Evolutionary conservation across 306 rosid genomes (phyloP).

Genomic region (Pyrus betulifolia): DNA sequence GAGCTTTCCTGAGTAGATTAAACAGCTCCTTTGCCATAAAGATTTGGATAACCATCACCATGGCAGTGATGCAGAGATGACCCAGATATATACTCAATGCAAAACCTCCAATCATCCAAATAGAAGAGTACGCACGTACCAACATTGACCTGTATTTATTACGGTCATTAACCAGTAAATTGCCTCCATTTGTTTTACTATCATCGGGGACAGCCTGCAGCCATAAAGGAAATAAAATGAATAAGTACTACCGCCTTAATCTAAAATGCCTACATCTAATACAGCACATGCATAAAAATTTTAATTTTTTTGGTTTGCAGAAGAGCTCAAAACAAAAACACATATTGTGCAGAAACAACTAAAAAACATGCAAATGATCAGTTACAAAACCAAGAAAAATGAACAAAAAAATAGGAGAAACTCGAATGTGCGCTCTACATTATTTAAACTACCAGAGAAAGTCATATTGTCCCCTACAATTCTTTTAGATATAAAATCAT

Average conservation of each 20-base stretch:
- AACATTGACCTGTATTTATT: slow-evolving; percentile 85
- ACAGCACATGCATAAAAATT: not conserved
- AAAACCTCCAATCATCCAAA: slow-evolving; percentile 99
- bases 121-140: slow-evolving; percentile 75
- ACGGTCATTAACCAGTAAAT: slow-evolving; percentile 71
- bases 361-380: not conserved
- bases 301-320: not conserved
- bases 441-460: not conserved
- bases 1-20: slow-evolving; percentile 82
- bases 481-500: not conserved
- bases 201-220: slow-evolving; percentile 56
- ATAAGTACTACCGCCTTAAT: not conserved
- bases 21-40: slow-evolving; percentile 92
- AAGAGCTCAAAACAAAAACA: not conserved
- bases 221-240: slow-evolving; percentile 14
- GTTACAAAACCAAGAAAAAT: not conserved
- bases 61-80: slow-evolving; percentile 86
- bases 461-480: not conserved
- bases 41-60: slow-evolving; percentile 94
- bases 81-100: slow-evolving; percentile 71
- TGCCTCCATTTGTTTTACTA: slow-evolving; percentile 55
- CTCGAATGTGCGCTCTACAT: not conserved
- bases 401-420: not conserved
- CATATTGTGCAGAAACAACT: not conserved
- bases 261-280: not conserved